Conservation (phyloP, 2,329 filamentous ascomycete genomes). For the Alternaria incomplexa region DNA sequence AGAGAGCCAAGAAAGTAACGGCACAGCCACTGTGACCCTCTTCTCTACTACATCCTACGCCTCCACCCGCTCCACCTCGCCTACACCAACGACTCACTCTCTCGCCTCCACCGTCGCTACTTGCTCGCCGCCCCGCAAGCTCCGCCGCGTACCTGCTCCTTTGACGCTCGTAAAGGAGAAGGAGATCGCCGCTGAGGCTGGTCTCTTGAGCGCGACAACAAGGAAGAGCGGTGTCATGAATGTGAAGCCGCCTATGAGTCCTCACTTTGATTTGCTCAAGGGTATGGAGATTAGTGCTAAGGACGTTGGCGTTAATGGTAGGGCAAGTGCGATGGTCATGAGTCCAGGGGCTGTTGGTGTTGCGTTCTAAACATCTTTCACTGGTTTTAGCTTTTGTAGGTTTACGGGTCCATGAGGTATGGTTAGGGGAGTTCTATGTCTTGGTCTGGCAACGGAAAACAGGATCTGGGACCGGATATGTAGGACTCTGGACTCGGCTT, state of each 20-base stretch:
- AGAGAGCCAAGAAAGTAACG: constrained; percentile 33
- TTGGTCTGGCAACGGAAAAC: neutral
- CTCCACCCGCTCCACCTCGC: constrained; percentile 9
- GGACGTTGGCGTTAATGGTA: constrained; percentile 19
- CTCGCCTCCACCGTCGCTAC: constrained; percentile 4
- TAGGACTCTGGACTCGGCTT: neutral
- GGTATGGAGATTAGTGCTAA: constrained; percentile 41
- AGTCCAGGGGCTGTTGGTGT: constrained; percentile 39
- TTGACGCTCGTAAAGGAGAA: constrained; percentile 34
- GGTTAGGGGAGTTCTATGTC: neutral
- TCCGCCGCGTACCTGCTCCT: constrained; percentile 36
- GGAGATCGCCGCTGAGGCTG: constrained; percentile 26
- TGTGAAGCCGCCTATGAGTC: constrained; percentile 37
- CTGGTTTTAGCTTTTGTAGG: neutral
- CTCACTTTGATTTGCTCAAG: constrained; percentile 32
- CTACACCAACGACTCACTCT: neutral
- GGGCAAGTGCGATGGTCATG: constrained; percentile 13
- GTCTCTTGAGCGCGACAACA: constrained; percentile 20
- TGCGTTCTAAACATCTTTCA: constrained; percentile 36
- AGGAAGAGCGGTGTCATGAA: constrained; percentile 14
- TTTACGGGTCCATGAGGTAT: neutral
- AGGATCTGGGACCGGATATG: neutral
- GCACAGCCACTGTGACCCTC: constrained; percentile 41
- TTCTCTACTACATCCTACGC: constrained; percentile 22
- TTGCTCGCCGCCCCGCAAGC: constrained; percentile 23